Conservation (phyloP, 75 land plant species). For the Cunninghamia lanceolata region DNA sequence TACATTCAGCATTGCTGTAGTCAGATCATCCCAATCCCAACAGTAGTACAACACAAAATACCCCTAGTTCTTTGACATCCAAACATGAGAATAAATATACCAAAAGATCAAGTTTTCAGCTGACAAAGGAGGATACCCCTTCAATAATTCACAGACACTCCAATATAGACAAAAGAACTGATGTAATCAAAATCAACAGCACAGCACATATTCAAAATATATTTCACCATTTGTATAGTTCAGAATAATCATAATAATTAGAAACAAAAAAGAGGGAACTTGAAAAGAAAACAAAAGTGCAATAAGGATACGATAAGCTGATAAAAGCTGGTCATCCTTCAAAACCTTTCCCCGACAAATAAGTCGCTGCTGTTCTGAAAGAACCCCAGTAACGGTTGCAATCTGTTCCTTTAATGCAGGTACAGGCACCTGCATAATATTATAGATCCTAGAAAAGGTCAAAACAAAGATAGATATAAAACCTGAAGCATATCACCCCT, state of each 20-base stretch:
- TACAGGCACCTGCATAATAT: constrained; percentile 62
- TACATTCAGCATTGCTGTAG: too few relatives aligned
- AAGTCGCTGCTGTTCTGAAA: constrained; percentile 81
- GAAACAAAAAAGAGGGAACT: not conserved
- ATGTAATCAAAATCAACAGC: not conserved
- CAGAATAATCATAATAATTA: not conserved
- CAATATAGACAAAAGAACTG: not conserved
- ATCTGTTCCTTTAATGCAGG: constrained; percentile 87
- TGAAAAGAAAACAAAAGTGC: not conserved
- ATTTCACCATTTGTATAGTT: not conserved
- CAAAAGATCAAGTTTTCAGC: too few relatives aligned
- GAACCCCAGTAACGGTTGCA: constrained; percentile 80
- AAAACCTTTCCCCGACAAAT: constrained; percentile 95
- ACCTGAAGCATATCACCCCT: not conserved
- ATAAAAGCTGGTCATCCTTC: constrained; percentile 90
- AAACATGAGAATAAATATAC: too few relatives aligned
- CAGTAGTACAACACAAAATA: too few relatives aligned
- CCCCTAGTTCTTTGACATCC: too few relatives aligned
- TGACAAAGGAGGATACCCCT: too few relatives aligned
- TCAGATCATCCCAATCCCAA: too few relatives aligned
- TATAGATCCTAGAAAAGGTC: not conserved
- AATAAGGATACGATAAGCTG: constrained; percentile 89
- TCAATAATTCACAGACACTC: too few relatives aligned
- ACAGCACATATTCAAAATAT: too few relatives aligned
- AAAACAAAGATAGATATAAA: not conserved